Base-by-base conservation (phyloP, 2,329 filamentous ascomycete genomes). In the Davidsoniella virescens region DNA sequence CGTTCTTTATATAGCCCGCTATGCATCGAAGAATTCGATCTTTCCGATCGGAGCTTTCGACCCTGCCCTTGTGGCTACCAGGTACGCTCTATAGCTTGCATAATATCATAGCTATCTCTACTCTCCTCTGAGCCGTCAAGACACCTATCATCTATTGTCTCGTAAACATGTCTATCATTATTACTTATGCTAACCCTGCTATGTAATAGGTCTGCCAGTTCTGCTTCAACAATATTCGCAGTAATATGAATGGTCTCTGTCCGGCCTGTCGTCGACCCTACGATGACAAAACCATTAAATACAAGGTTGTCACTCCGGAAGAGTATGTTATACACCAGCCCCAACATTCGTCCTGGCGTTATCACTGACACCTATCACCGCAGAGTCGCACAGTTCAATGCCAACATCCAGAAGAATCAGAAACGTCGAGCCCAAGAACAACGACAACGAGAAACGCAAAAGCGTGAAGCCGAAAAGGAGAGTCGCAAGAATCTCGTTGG, bases 181-280 rank as follows among this genome's bases (percentile, higher is more conserved):
- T 39, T 23, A 23, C 5, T 36, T 48, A 26, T 16, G 26, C 26
- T 29, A 29, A 29, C 26, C 4, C 7, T 29, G 26, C 26, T 29
- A 2, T 10, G 10, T 8, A 29, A n/a, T 42, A 95, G 88, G 90
- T 98, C 64, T 98, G 92, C 67, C 93, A 98, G 71, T 98, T 98
- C 68, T 98, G 92, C 69, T 98, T 90, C 71, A 95, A 98, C 68
- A 98, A 96, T 64, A 93, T 98, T 64, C 94, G 93, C 68, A 94
- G 84, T 59, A 95, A 95, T 60, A 87, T 94, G 76, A 96, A 95
- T 63, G 88, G 90, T 36, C 75, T 95, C 52, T 98, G 92, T 65
- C 92, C 92, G n/a, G 94, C 94, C 57, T 98, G 92, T 64, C 80
- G 92, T 66, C 77, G 92, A 63, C 83, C 87, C 5, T 98, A 98